phyloP scores from a whole-genome alignment of 768 basidiomycete species.

The Podaxis sp. region DNA sequence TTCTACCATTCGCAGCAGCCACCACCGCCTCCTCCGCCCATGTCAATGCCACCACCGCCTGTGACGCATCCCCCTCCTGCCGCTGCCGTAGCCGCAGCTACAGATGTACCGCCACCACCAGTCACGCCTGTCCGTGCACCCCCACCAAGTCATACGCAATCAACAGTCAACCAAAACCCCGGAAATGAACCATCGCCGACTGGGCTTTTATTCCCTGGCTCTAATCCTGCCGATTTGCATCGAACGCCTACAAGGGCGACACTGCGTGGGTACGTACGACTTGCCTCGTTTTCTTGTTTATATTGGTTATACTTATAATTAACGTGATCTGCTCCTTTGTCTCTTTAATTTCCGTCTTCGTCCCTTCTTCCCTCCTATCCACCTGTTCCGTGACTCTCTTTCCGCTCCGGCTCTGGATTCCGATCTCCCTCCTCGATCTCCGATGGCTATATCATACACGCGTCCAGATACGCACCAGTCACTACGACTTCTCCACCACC shows the following conservation, averaged over 20 bases:
- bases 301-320: neutral
- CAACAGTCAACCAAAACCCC: neutral
- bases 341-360: neutral
- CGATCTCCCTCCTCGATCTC: constrained; percentile 12
- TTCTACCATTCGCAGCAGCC: neutral
- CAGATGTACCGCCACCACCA: neutral
- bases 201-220: constrained; percentile 1
- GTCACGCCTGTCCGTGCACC: neutral
- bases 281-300: neutral
- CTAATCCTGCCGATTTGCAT: neutral
- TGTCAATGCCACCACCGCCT: neutral
- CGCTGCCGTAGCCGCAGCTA: neutral
- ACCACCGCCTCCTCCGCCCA: neutral
- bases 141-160: neutral
- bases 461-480: constrained; percentile 47
- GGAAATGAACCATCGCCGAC: neutral
- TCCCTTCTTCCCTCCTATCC: neutral
- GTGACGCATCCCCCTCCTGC: neutral
- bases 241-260: constrained; percentile 23
- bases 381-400: neutral
- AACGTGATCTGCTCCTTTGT: neutral
- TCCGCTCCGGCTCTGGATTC: neutral
- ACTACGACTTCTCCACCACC: constrained; percentile 72
- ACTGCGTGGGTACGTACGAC: constrained; percentile 33
- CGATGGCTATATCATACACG: neutral